Evolutionary conservation across 2,329 filamentous ascomycete species (phyloP), one percentile per base, ranked within the genome.

Genomic region (Xylaria sp.): DNA sequence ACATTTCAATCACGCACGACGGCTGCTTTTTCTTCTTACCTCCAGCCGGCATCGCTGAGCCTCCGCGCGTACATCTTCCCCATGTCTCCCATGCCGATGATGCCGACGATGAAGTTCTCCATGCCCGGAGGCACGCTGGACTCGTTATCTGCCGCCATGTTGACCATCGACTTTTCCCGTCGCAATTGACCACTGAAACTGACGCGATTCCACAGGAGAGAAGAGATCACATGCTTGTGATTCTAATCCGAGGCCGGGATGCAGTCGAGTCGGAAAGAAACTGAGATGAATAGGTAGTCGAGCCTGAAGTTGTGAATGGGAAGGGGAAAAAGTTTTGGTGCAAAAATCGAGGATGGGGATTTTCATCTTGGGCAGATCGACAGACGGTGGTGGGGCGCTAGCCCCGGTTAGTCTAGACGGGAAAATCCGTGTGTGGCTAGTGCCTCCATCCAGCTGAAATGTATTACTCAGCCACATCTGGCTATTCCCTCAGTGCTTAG

Each of bases 71-170:
- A 99, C 91, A 99, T 95, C 82, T 89, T 96, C 69, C 94, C 94
- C 94, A 99, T 99, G 69, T 97, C 93, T 62, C 94, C 94, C 92
- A 99, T 97, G 57, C 94, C 94, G 72, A 99, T 99, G 69, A 99
- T 89, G 63, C 94, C 94, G 63, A 99, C 84, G 59, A 88, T 85
- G 71, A 91, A 91, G 68, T 83, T 79, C 64, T 87, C 84, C 87
- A 84, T 84, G 61, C 69, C 76, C 13, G 66, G 56, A 17, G 76
- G 76, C 58, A 74, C 55, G 42, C 53, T 56, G 38, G 55, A 51
- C 21, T 56, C 41, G 47, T 50, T 52, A 19, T 59, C 41, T 18
- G 61, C 42, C 29, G 68, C 62, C 68, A 69, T 69, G 22, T 43
- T 50, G 39, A 44, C 37, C 40, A 46, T 40, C 29, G 37, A 47